A percentile compares a stretch with the other conserved stretches of the same genome.
phyloP scores from a whole-genome alignment of 768 basidiomycete species.

The Boletus vermiculosoides region DNA sequence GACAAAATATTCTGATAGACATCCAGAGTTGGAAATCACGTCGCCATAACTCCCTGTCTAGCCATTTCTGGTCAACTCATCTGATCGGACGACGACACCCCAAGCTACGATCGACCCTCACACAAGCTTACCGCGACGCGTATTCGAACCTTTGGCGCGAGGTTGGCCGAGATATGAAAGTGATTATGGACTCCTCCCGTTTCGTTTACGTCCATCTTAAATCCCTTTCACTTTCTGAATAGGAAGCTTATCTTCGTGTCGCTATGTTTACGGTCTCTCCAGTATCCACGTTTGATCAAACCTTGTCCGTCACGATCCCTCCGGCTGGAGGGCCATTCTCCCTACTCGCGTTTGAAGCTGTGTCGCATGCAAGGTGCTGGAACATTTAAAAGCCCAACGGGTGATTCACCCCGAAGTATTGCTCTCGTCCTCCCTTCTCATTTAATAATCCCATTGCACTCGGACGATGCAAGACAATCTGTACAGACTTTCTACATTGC shows the following conservation, averaged over 20 bases:
- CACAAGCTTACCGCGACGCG: background rate
- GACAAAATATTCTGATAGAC: background rate
- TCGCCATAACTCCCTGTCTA: background rate
- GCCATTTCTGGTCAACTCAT: background rate
- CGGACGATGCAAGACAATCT: slow-evolving; percentile 8
- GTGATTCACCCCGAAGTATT: background rate
- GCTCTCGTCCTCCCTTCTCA: background rate
- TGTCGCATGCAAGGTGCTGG: background rate
- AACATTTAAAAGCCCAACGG: slow-evolving; percentile 10
- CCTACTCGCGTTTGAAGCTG: slow-evolving; percentile 7
- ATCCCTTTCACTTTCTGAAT: background rate
- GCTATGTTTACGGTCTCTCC: background rate
- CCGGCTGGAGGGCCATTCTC: background rate
- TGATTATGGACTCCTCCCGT: background rate
- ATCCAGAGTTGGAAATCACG: background rate
- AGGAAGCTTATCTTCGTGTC: background rate
- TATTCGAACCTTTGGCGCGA: background rate
- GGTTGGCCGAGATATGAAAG: background rate
- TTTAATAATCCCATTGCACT: background rate
- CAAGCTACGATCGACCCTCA: background rate
- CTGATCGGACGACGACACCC: background rate
- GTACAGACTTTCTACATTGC: slow-evolving; percentile 5
- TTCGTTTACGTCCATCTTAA: background rate
- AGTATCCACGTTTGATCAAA: background rate
- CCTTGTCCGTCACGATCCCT: background rate